Conservation (phyloP, 2,329 filamentous ascomycete species). For the Exophiala sp. region DNA sequence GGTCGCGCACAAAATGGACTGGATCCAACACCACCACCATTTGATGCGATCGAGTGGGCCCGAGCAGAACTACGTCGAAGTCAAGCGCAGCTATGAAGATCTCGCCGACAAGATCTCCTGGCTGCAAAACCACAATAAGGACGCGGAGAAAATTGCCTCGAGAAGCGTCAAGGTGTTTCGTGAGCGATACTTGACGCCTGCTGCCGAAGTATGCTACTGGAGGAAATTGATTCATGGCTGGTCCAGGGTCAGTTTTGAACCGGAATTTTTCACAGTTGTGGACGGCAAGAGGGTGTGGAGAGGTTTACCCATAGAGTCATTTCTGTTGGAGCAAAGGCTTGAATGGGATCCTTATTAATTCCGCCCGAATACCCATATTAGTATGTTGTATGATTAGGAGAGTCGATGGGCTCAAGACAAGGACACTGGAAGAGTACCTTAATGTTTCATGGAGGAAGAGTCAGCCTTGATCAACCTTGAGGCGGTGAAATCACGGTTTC, state of each 20-base stretch:
- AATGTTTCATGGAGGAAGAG: too few relatives aligned
- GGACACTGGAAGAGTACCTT: too few relatives aligned
- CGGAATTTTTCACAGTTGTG: constrained; percentile 33
- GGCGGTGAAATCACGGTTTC: too few relatives aligned
- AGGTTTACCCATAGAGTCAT: constrained; percentile 42
- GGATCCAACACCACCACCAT: constrained; percentile 49
- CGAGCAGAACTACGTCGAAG: constrained; percentile 50
- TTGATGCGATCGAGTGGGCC: constrained; percentile 45
- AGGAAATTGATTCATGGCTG: constrained; percentile 43
- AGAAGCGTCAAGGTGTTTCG: constrained; percentile 49
- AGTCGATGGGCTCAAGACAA: too few relatives aligned
- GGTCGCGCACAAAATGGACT: constrained; percentile 48
- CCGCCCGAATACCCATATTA: too few relatives aligned
- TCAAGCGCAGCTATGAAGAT: constrained; percentile 56
- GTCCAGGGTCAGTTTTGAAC: constrained; percentile 41
- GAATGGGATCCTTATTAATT: constrained; percentile 27
- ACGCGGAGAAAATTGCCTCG: constrained; percentile 50
- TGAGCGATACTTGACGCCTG: constrained; percentile 53
- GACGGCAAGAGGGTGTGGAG: constrained; percentile 33
- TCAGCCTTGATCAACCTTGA: too few relatives aligned
- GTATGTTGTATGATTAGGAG: too few relatives aligned
- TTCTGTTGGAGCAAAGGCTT: constrained; percentile 32
- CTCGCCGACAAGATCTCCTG: constrained; percentile 44
- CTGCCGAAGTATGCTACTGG: constrained; percentile 57
- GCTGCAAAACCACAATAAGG: constrained; percentile 41